Evolutionary conservation across 495 filamentous ascomycete species (phyloP), one percentile per base, ranked within the genome.

Genomic region (Rhizodiscina lignyota): DNA sequence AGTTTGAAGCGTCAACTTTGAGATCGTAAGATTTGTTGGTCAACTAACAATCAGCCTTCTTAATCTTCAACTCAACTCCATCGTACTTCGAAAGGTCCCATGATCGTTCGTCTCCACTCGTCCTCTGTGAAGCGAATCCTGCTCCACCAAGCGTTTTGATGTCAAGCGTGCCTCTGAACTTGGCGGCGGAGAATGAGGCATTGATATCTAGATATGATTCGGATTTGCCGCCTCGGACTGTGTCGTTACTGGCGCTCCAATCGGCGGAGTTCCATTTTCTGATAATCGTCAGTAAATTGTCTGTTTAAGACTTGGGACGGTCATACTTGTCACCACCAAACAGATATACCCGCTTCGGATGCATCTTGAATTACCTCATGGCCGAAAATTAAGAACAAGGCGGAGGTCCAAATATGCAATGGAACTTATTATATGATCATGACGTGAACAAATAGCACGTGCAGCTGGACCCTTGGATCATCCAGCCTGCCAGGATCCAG

Each of bases 41-140:
- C 2, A 18, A 42, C 41, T 29, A 44, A 48, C 59, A 44, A 39
- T 59, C 59, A 8, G 58, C 58, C 34, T 58, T 40, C 10, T 21
- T 39, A 22, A 58, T 40, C 4, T 45, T 21, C 10, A 60, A 30
- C 30, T 34, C 13, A 29, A 61, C 49, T 16, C 53, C 56, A 33
- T 54, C 47, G 38, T 54, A 56, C 5, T 30, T 27, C 2, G 47
- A 49, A 2, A 60, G 48, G 32, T 64, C 48, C 51, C 53, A 61
- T 18, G 41, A 34, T 10, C 19, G 30, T 29, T 53, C 40, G 15
- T 54, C 48, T 12, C 41, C 42, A 32, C 45, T 36, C 8, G 81
- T 81, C 18, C 77, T 69, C 43, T 86, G 80, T 0, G 69, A 76
- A 1, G 83, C 82, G 49, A 91, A 92, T 3, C 83, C 84, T 1